Conservation (phyloP, 2,329 filamentous ascomycete species). For the Clonostachys rosea region DNA sequence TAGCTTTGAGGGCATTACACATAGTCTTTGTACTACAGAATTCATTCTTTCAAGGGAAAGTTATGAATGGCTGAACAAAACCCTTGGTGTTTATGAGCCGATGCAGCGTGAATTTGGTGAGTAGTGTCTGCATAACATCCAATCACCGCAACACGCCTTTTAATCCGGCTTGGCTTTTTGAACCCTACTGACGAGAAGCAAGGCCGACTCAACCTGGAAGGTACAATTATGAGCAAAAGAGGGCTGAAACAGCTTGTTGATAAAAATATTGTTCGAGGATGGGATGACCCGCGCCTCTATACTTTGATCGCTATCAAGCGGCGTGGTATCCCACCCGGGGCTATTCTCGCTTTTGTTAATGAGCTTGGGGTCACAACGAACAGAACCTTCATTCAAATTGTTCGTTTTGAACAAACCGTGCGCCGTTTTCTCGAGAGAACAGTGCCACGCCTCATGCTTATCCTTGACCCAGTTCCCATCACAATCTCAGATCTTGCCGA, state of each 20-base stretch:
- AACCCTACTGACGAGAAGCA: neutral
- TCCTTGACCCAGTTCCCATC: constrained; percentile 80
- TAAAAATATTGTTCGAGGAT: constrained; percentile 73
- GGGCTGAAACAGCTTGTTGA: constrained; percentile 77
- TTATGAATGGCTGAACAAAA: constrained; percentile 86
- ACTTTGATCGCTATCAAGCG: constrained; percentile 81
- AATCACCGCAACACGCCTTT: no score
- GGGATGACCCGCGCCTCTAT: constrained; percentile 89
- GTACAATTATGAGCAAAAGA: constrained; percentile 84
- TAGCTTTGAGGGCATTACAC: constrained; percentile 87
- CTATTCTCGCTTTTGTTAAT: constrained; percentile 84
- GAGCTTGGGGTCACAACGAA: constrained; percentile 88
- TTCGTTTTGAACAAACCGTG: constrained; percentile 80
- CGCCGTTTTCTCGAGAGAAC: constrained; percentile 83
- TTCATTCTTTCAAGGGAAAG: constrained; percentile 81
- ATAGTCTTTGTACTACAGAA: constrained; percentile 90
- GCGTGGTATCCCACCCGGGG: constrained; percentile 81
- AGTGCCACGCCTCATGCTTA: constrained; percentile 83
- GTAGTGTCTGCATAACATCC: neutral
- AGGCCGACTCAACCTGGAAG: constrained; percentile 60
- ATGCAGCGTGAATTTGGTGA: constrained; percentile 83
- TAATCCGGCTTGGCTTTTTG: no score
- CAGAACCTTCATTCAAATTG: constrained; percentile 72
- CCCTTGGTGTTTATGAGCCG: constrained; percentile 77
- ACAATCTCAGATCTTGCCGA: constrained; percentile 85